Base-by-base conservation (phyloP, 2,329 filamentous ascomycete species). In the Exophiala mesophila region DNA sequence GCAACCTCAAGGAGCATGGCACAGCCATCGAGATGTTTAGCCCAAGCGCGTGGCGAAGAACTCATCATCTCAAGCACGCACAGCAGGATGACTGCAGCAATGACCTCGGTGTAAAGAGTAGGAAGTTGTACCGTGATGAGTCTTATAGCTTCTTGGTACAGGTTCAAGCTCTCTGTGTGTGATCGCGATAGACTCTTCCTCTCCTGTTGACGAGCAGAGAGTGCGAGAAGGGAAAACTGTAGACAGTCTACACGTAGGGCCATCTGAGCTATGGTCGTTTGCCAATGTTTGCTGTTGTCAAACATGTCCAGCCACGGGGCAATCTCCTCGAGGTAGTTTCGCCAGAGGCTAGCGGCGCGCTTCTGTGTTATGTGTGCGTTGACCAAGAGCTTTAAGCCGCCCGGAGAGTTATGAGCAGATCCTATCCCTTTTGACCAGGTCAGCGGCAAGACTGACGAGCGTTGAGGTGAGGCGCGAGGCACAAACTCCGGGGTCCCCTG, bases 11-110 rank as follows among this genome's bases (percentile, higher is more conserved):
- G 70, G 1, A 78, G 56, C 1, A 71, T 67, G 1, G 74, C 73
- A 49, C 74, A 77, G 0, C 76, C 76, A 41, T 78, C 74, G 2
- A 78, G 57, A 56, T 78, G 75, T 1, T 70, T 66, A 5, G 68
- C 61, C 76, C 75, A 78, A 39, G 74, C 72, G 43, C 74, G 66
- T 4, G 55, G 60, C 5, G 57, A 63, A 54, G 68, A 71, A 28
- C 65, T 71, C 53, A 73, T 63, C 72, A 76, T 76, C 44, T 77
- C 74, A 2, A 77, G 53, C 6, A 74, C 74, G 41, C 73, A 76
- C 0, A 77, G 63, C 3, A 77, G 63, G 2, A 76, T 72, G 39
- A 70, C 76, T 0, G 72, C 69, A 0, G 72, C 72, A 10, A 78
- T 69, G 5, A 76, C 70, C 5, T 70, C 66, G 0, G 70, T 70